Evolutionary conservation across 2,329 filamentous ascomycete genomes (phyloP).

Genomic region (Elsinoe perseae): DNA sequence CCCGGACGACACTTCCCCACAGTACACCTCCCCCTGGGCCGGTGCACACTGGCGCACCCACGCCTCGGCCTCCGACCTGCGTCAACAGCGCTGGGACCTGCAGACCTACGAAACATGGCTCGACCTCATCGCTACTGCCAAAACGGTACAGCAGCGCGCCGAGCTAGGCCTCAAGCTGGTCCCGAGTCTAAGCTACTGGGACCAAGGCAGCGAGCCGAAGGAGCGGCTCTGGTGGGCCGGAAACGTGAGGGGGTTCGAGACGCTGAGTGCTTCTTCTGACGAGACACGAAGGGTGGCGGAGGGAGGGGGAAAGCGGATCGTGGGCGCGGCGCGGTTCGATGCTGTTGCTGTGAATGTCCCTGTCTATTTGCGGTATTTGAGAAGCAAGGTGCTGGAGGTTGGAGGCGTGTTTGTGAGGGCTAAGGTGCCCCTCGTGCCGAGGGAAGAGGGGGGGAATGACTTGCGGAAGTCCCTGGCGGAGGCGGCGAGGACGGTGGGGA

Average conservation of each 20-base stretch:
- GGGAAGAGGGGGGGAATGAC: not conserved
- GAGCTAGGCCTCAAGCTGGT: slow-evolving; percentile 23
- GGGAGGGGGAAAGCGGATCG: not conserved
- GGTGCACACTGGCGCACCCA: slow-evolving; percentile 44
- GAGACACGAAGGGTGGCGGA: not conserved
- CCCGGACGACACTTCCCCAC: slow-evolving; percentile 35
- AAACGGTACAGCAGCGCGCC: slow-evolving; percentile 20
- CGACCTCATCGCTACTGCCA: slow-evolving; percentile 26
- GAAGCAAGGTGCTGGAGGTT: not conserved
- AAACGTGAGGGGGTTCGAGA: slow-evolving; percentile 30
- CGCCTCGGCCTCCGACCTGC: slow-evolving; percentile 27
- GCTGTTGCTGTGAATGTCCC: not conserved
- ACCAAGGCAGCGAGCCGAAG: slow-evolving; percentile 16
- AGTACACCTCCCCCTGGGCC: slow-evolving; percentile 40
- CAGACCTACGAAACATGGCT: slow-evolving; percentile 39
- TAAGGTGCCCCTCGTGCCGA: not conserved
- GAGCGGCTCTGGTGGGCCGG: slow-evolving; percentile 35
- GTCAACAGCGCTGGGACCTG: slow-evolving; percentile 36
- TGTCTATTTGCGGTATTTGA: not conserved
- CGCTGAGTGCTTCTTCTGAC: slow-evolving; percentile 18
- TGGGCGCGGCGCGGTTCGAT: not conserved
- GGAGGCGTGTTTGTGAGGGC: not conserved
- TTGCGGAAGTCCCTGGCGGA: not conserved
- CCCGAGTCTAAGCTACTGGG: slow-evolving; percentile 24
- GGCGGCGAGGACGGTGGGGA: not conserved